Percentiles rank a stretch among this genome's conserved stretches.
These are phyloP conservation scores for Aegle marmelos DNA, from an alignment of 345 rosid genomes.

Conservation along the genomic window DNA sequence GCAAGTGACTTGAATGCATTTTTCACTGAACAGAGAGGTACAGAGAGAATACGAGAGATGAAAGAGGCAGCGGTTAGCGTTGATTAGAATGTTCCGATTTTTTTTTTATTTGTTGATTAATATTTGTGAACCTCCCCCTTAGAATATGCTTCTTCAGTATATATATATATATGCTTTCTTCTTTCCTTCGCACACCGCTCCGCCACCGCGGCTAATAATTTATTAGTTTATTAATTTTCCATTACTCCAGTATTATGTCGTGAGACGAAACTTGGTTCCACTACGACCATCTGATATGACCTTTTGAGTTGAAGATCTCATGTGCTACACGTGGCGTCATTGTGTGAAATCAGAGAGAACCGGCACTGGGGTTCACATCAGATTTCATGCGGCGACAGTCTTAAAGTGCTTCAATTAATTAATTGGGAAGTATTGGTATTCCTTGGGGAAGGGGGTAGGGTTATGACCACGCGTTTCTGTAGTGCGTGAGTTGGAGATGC, in stretches of 20 bases:
- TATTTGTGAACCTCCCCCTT: background rate
- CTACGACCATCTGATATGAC: background rate
- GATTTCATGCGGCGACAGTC: background rate
- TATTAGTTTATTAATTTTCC: background rate
- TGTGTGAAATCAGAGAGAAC: background rate
- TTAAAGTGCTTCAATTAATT: background rate
- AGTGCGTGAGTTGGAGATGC: background rate
- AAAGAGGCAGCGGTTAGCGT: slow-evolving; percentile 1
- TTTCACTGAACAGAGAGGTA: slow-evolving; percentile 12
- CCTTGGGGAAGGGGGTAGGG: background rate
- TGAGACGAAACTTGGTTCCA: background rate
- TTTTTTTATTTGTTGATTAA: background rate
- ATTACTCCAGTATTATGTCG: background rate
- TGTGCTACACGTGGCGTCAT: background rate
- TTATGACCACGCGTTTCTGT: background rate
- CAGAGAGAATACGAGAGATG: background rate
- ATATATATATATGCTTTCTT: background rate
- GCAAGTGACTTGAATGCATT: slow-evolving; percentile 94
- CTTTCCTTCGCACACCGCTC: background rate
- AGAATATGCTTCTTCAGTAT: no score
- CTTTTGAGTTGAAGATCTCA: slow-evolving; percentile 2
- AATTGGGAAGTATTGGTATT: background rate
- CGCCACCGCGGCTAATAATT: background rate
- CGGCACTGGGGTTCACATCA: background rate
- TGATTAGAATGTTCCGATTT: background rate